Evolutionary conservation across 805 yeast genomes (phyloP), one percentile per base, ranked within the genome.

Genomic region (Candida coleopterorum): DNA sequence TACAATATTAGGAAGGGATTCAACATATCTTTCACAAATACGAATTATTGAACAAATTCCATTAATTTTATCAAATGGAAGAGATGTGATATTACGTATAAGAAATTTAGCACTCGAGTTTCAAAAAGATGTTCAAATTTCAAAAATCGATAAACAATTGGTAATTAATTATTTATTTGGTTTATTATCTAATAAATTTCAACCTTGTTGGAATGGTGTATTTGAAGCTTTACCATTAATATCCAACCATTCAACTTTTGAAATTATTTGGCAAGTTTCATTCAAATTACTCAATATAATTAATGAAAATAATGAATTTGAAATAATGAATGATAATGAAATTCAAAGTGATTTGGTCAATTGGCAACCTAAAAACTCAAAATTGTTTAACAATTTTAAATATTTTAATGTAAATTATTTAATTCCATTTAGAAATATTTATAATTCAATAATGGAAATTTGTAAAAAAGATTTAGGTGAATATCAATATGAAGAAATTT

Each of bases 141-240:
- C 51, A 4, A 34, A 35, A 1, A 27, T 50, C 5, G 57, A 53
- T 12, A 42, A 49, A 12, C 34, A 34, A 5, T 32, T 52, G 8
- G 40, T 60, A 25, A 72, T 83, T 46, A 46, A 52, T 20, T 66
- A 47, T 35, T 35, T 57, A 16, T 52, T 66, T 37, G 97, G 97
- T 23, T 69, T 84, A 41, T 59, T 89, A 29, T 68, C 86, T 4
- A 79, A 79, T 23, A 74, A 76, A 40, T 87, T 90, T 47, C 83
- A 86, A 38, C 97, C 97, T 1, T 71, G 83, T 10, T 88, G 96
- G 95, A 72, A 75, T 14, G 87, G 83, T 4, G 83, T 84, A 2
- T 61, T 70, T 37, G 90, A 81, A 42, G 70, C 74, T 4, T 50
- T 85, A 4, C 75, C 79, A 1, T 50, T 56, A 3, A 56, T 81